Evolutionary conservation across 1,284 basidiomycete species (phyloP), one percentile per base, ranked within the genome.

Genomic region (Ustilago xerochloae): DNA sequence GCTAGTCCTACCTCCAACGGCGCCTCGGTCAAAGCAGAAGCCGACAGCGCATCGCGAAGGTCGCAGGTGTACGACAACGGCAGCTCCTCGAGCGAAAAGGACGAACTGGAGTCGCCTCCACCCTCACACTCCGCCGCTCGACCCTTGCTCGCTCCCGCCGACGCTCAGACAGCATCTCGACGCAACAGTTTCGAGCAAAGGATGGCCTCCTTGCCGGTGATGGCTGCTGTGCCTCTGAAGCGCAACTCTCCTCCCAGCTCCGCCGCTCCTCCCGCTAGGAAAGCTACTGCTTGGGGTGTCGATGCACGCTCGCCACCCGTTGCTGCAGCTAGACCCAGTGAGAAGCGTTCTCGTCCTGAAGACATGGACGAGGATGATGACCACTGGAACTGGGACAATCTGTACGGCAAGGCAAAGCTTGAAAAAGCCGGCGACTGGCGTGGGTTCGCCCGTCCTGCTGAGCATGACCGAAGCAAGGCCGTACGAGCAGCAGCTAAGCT

Each of bases 101-200:
- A 74, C 36, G 71, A 74, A 50, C 62, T 74, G 4, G 71, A 74
- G 30, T 74, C 67, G 49, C 67, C 62, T 29, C 71, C 65, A n/a
- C 71, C 62, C 20, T 13, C 52, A 10, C 53, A 56, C 22, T 22
- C 55, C 6, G 29, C 48, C 1, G 61, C 33, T 28, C 52, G 57
- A 24, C 30, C 57, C 6, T 7, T 59, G 38, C 54, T 58, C 13
- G 49, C 61, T 6, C 33, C 65, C 12, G 32, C 57, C 9, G 47
- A 55, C n/a, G 39, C 38, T 15, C 63, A 46, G 50, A 46, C 70
- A 7, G 35, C 43, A 1, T 65, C 71, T 30, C 71, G 71, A 32
- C 65, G 71, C 53, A 74, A 62, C 63, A 75, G 72, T 52, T 79
- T 79, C 41, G 77, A 79, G 52, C 60, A 69, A 28, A 63, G 77